Conservation (phyloP, 495 filamentous ascomycete genomes). For the Apodospora peruviana region DNA sequence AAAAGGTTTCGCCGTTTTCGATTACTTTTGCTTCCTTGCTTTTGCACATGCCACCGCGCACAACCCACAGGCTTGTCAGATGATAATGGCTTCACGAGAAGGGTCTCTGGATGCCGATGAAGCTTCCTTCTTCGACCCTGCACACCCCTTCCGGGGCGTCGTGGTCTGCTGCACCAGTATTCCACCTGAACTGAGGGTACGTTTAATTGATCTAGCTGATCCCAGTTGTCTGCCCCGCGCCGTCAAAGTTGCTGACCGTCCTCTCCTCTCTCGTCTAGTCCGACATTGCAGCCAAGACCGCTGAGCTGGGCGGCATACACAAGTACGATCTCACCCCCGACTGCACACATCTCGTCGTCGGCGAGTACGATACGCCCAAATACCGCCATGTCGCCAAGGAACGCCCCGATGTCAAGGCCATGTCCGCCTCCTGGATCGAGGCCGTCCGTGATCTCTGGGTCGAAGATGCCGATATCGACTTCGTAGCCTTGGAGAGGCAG, state of each 20-base stretch:
- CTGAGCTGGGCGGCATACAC: slow-evolving; percentile 80
- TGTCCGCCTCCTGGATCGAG: slow-evolving; percentile 76
- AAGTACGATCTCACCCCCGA: slow-evolving; percentile 90
- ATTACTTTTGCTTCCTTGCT: too few species aligned
- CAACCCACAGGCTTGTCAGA: too few species aligned
- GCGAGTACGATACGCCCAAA: slow-evolving; percentile 79
- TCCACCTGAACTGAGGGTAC: slow-evolving; percentile 71
- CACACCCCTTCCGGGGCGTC: slow-evolving; percentile 70
- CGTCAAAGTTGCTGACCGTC: neutral
- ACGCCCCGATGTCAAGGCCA: slow-evolving; percentile 74
- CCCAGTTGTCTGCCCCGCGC: too few species aligned
- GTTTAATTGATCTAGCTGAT: too few species aligned
- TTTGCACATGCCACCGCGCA: too few species aligned
- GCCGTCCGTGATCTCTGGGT: slow-evolving; percentile 80
- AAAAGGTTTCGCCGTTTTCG: too few species aligned
- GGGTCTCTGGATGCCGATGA: slow-evolving; percentile 4
- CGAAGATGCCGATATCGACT: slow-evolving; percentile 71
- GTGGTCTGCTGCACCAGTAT: slow-evolving; percentile 92
- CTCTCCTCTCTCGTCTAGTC: slow-evolving; percentile 42
- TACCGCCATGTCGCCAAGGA: slow-evolving; percentile 93
- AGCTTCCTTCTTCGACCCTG: slow-evolving; percentile 28
- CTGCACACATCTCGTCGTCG: slow-evolving; percentile 91
- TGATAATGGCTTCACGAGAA: slow-evolving; percentile 16
- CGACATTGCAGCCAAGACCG: slow-evolving; percentile 59
- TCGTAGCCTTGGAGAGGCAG: slow-evolving; percentile 48